Percentiles rank a stretch among this genome's conserved stretches.
These are phyloP conservation scores for Lasiodiplodia theobromae DNA, from an alignment of 2,329 filamentous ascomycete species.

Conservation along the genomic window DNA sequence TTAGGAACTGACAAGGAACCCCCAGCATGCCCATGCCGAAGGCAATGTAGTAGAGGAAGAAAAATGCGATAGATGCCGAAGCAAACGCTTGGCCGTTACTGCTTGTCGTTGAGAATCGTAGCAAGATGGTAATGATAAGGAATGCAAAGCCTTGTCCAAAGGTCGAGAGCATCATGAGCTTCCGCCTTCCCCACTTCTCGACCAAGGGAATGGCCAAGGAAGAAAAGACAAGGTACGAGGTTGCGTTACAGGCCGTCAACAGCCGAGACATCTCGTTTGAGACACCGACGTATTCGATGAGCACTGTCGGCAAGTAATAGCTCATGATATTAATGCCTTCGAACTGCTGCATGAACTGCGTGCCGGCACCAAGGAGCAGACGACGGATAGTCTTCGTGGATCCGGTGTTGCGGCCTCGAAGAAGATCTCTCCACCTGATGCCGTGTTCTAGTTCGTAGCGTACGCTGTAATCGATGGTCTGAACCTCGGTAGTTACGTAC, in stretches of 20 bases:
- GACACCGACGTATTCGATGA: constrained; percentile 65
- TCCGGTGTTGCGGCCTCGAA: constrained; percentile 54
- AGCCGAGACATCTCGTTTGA: constrained; percentile 60
- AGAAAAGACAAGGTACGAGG: constrained; percentile 59
- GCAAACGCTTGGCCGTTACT: constrained; percentile 38
- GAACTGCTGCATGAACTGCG: constrained; percentile 61
- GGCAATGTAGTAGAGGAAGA: constrained; percentile 63
- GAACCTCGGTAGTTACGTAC: constrained; percentile 51
- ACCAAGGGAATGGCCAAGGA: constrained; percentile 56
- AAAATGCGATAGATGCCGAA: constrained; percentile 56
- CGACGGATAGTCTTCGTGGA: constrained; percentile 56
- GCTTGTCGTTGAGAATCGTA: constrained; percentile 49
- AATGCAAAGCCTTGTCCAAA: constrained; percentile 61
- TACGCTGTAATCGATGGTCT: constrained; percentile 57
- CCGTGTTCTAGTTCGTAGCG: constrained; percentile 59
- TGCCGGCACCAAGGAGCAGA: constrained; percentile 61
- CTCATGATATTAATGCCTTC: constrained; percentile 46
- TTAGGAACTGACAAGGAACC: constrained; percentile 47
- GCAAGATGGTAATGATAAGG: constrained; percentile 58
- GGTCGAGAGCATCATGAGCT: constrained; percentile 65
- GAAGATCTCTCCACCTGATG: constrained; percentile 58
- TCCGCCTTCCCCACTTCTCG: constrained; percentile 62
- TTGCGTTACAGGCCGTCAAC: constrained; percentile 62
- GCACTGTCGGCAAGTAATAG: constrained; percentile 65
- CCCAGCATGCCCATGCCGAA: constrained; percentile 60